Conservation (phyloP, 495 filamentous ascomycete genomes). For the Tuber umbilicatum region DNA sequence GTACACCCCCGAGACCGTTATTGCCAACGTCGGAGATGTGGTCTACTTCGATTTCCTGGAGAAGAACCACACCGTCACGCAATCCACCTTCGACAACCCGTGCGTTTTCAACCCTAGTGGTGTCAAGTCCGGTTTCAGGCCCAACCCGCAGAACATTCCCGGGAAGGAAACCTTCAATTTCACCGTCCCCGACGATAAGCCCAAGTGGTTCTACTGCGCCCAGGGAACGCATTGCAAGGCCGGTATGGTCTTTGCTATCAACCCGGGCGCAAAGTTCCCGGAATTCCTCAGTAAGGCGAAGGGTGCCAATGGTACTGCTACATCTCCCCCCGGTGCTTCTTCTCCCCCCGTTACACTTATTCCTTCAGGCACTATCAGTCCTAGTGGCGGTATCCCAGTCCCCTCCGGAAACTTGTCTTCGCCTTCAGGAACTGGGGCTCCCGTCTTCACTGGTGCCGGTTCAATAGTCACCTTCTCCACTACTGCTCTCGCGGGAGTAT, state of each 20-base stretch:
- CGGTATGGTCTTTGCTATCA: conserved; percentile 43
- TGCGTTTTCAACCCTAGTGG: conserved; percentile 25
- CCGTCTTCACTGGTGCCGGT: conserved; percentile 12
- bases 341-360: no score
- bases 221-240: conserved; percentile 30
- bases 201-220: conserved; percentile 31
- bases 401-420: conserved; percentile 11
- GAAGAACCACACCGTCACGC: conserved; percentile 42
- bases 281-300: conserved; percentile 35
- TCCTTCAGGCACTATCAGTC: conserved; percentile 5
- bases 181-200: conserved; percentile 10
- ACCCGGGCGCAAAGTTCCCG: conserved; percentile 38
- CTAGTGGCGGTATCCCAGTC: no score
- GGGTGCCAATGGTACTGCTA: conserved; percentile 12
- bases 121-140: conserved; percentile 34
- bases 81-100: conserved; percentile 40
- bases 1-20: conserved; percentile 34
- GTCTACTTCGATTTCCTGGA: conserved; percentile 41
- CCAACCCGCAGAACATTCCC: conserved; percentile 21
- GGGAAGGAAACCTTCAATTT: conserved; percentile 26
- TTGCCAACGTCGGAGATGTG: conserved; percentile 40
- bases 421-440: background rate
- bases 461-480: background rate
- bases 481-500: background rate
- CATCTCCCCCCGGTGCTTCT: background rate